phyloP scores from a whole-genome alignment of 176 grass and related monocot genomes.

The Elymus sibiricus region DNA sequence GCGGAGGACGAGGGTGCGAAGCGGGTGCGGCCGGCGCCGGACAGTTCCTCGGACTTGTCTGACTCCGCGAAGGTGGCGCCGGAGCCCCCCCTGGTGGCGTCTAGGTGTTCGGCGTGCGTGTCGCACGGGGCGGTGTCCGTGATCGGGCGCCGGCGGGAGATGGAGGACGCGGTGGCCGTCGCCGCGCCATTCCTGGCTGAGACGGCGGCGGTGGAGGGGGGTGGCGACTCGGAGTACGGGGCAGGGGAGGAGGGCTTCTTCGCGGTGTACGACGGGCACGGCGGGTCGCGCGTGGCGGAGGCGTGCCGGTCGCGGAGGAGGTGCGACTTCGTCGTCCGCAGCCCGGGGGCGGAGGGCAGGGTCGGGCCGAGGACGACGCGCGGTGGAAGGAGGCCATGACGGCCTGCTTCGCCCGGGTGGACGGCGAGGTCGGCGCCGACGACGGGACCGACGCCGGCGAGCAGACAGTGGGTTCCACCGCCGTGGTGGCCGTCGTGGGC shows the following conservation, averaged over 20 bases:
- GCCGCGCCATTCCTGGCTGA: neutral
- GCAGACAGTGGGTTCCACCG: conserved; percentile 49
- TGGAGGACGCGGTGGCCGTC: conserved; percentile 59
- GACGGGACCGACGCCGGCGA: neutral
- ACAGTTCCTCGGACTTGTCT: neutral
- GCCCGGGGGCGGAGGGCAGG: neutral
- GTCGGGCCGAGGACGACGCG: neutral
- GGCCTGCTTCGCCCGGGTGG: conserved; percentile 60
- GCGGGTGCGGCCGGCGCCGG: neutral
- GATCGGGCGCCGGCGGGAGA: conserved; percentile 41
- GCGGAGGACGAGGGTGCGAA: conserved; percentile 14
- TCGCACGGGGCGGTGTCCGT: conserved; percentile 38
- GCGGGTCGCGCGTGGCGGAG: conserved; percentile 44
- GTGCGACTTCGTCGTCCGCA: conserved; percentile 3
- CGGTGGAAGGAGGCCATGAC: conserved; percentile 54
- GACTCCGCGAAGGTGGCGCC: conserved; percentile 13
- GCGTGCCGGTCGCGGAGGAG: conserved; percentile 65
- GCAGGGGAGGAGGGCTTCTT: conserved; percentile 24
- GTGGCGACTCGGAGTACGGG: no score
- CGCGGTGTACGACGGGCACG: conserved; percentile 67
- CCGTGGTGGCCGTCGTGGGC: conserved; percentile 48
- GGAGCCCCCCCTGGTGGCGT: neutral
- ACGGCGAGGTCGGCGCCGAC: conserved; percentile 40
- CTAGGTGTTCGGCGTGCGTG: neutral
- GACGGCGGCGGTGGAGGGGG: neutral